Evolutionary conservation across 2,329 filamentous ascomycete species (phyloP), one percentile per base, ranked within the genome.

Genomic region (Lojkania enalia): DNA sequence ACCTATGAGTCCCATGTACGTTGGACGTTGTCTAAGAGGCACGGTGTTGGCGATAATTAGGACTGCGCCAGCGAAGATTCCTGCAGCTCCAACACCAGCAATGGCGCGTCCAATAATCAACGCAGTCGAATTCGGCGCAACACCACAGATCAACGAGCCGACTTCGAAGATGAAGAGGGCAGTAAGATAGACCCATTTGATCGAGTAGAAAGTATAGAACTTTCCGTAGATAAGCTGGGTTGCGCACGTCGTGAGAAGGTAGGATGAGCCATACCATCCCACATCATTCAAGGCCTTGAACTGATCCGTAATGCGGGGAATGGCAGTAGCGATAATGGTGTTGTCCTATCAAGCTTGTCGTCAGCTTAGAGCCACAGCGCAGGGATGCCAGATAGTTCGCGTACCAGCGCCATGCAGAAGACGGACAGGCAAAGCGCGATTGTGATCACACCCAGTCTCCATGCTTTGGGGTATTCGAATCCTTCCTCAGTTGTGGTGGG

Each of bases 61-160:
- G 35, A 76, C 72, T 19, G 74, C 76, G 33, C 77, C 77, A 16
- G 61, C 65, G 55, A 75, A 77, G 48, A 80, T 73, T 18, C 77
- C 78, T 20, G 76, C 77, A 12, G 70, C 69, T 3, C 77, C 78
- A 0, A 79, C 55, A 42, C 78, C 78, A 20, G 76, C 70, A 35
- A 81, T 63, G 0, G 75, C 76, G 44, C 78, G 71, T 7, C 78
- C 78, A 31, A 79, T 63, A 54, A 81, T 78, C 23, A 81, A 60
- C 13, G 76, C 71, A 2, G 59, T 70, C 4, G 74, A 77, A 51
- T 71, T 77, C 11, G 76, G 76, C 5, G 77, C 77, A 20, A 73
- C 69, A 52, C 73, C 78, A 48, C 77, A 80, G 42, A 81, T 65
- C 11, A 76, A 63, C n/a, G 73, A 76, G 14, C 78, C 78, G 39